A percentile compares a stretch with the other conserved stretches of the same genome.
Evolutionary conservation across 495 filamentous ascomycete genomes (phyloP).

Genomic region (Tetracladium marchalianum): DNA sequence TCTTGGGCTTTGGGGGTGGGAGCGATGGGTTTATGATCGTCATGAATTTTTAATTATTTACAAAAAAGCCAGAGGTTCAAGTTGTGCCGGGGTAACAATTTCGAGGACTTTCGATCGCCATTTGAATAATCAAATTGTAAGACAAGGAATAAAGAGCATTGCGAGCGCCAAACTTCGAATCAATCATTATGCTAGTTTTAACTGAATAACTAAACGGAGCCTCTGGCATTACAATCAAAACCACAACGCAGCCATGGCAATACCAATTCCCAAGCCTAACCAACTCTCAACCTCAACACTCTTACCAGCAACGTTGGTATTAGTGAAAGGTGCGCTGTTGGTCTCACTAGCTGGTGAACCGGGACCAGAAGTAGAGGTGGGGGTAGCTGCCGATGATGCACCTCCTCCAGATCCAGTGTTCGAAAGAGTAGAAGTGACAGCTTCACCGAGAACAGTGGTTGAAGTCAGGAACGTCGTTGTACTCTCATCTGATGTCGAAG

Average conservation of each 20-base stretch:
- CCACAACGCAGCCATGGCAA: not conserved
- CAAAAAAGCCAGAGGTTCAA: not conserved
- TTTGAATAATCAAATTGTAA: no score
- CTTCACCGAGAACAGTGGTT: not conserved
- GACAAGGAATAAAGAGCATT: no score
- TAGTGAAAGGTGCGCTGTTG: slow-evolving; percentile 10
- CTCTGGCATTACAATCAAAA: not conserved
- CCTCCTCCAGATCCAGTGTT: not conserved
- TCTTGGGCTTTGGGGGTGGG: slow-evolving; percentile 9
- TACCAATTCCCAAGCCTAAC: slow-evolving; percentile 1
- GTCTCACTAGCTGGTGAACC: not conserved
- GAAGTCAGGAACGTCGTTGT: not conserved
- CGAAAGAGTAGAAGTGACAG: not conserved
- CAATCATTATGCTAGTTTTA: no score
- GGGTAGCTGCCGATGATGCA: not conserved
- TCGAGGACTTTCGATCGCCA: no score
- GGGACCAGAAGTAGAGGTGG: not conserved
- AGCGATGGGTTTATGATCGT: slow-evolving; percentile 19
- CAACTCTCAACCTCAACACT: not conserved
- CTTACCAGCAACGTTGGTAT: slow-evolving; percentile 3
- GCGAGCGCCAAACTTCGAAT: not conserved
- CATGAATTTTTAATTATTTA: no score
- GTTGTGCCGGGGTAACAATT: no score
- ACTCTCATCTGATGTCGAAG: not conserved
- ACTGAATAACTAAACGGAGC: not conserved